Base-by-base conservation (phyloP, 768 basidiomycete genomes). In the Tylopilus sp. region DNA sequence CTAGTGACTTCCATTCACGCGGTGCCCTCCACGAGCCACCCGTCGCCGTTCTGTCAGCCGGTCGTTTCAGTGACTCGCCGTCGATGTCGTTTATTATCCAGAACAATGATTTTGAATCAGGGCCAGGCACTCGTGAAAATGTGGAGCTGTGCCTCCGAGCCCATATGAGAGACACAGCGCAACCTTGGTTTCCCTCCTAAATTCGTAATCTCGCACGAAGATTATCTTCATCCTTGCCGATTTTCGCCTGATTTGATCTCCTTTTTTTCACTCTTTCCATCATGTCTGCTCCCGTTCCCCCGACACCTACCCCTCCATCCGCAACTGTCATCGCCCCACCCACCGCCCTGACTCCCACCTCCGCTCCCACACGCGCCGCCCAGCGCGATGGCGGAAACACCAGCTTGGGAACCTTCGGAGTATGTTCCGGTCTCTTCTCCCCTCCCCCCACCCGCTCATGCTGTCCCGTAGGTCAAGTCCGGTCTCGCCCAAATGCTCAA, bases 401-500 rank as follows among this genome's bases (percentile, higher is more conserved):
- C 64, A 85, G 75, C 54, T 68, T 87, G 41, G 87, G 86, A 22
- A 88, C 88, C 4, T 90, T 88, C 63, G 83, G 82, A 26, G 87
- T 87, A 64, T 47, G 77, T 63, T 26, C 44, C 50, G 6, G 1
- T 40, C 47, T 17, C 25, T 12, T 28, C 7, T 12, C n/a, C 4
- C 6, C 23, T 12, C 20, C 12, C 20, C 4, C 25, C 31, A 31
- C 31, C 31, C 38, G 0, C 42, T 55, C 52, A 60, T 41, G 7
- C 52, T 50, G n/a, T n/a, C n/a, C 51, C 44, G 3, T 57, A 91
- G 88, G 93, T 95, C 63, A 95, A 95, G 71, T 90, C 90, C 21
- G 94, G 92, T 52, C 76, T 98, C 41, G 93, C 95, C 4, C 93
- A 97, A 78, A 97, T 98, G 95, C 77, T 97, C 63, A 97, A 97